These are phyloP conservation scores for Linnemannia exigua DNA, from an alignment of 192 early-diverging fungal species.

Conservation along the genomic window DNA sequence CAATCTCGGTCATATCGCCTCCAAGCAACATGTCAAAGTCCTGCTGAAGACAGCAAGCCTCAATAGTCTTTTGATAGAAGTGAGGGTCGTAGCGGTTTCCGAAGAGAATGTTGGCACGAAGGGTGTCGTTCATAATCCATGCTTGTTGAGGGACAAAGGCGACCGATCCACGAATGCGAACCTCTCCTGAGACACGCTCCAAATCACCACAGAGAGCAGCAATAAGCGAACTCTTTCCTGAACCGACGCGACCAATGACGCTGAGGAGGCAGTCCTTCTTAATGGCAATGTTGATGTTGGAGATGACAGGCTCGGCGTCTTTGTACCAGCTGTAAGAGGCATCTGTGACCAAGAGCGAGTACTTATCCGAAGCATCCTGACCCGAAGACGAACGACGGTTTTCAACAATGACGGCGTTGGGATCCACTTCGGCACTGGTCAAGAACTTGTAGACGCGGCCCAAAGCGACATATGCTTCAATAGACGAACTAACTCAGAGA, in stretches of 20 bases:
- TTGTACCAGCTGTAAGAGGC: slow-evolving; percentile 54
- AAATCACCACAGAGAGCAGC: slow-evolving; percentile 87
- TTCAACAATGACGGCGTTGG: slow-evolving; percentile 42
- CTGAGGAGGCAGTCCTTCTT: slow-evolving; percentile 45
- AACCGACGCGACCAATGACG: slow-evolving; percentile 58
- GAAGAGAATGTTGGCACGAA: slow-evolving; percentile 95
- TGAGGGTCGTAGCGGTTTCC: slow-evolving; percentile 79
- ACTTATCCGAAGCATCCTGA: slow-evolving; percentile 34
- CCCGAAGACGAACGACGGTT: slow-evolving; percentile 16
- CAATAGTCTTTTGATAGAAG: slow-evolving; percentile 67
- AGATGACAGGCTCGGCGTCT: slow-evolving; percentile 36
- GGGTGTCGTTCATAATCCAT: slow-evolving; percentile 96
- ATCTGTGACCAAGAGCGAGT: slow-evolving; percentile 31
- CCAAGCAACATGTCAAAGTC: slow-evolving; percentile 89
- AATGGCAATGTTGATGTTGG: slow-evolving; percentile 36
- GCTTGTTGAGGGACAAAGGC: slow-evolving; percentile 78
- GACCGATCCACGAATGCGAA: slow-evolving; percentile 73
- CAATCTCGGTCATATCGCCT: slow-evolving; percentile 95
- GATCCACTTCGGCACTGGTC: slow-evolving; percentile 76
- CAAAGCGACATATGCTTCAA: slow-evolving; percentile 89
- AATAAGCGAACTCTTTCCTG: slow-evolving; percentile 68
- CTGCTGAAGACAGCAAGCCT: slow-evolving; percentile 85
- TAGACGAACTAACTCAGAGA: slow-evolving; percentile 34
- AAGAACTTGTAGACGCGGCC: slow-evolving; percentile 86
- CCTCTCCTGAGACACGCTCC: slow-evolving; percentile 73